Evolutionary conservation across 768 basidiomycete species (phyloP).

Genomic region (Collybia sordida): DNA sequence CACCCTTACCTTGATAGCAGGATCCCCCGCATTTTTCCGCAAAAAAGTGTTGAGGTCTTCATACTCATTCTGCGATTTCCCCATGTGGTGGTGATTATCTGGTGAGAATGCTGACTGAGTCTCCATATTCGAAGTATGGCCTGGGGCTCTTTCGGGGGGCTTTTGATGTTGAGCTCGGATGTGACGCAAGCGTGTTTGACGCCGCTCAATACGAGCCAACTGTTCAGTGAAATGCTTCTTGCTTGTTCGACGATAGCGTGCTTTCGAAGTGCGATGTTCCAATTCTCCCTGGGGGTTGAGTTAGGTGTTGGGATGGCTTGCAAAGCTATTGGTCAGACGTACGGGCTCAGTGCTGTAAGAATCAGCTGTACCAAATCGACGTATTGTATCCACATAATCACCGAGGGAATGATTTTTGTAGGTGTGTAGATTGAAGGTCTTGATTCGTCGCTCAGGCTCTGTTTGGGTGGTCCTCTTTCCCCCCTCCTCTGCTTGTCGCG

Average conservation of each 20-base stretch:
- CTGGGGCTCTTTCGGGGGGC: not conserved
- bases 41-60: not conserved
- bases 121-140: not conserved
- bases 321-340: no score
- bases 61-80: not conserved
- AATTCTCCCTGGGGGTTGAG: slow-evolving; percentile 7
- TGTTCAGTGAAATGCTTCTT: slow-evolving; percentile 5
- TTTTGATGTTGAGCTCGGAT: not conserved
- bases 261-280: slow-evolving; percentile 10
- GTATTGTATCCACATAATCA: not conserved
- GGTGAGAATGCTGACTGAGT: not conserved
- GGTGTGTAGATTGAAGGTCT: not conserved
- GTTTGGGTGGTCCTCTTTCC: not conserved
- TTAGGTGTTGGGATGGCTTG: no score
- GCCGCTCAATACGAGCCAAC: slow-evolving; percentile 10
- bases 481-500: no score
- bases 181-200: slow-evolving; percentile 1
- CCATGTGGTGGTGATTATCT: not conserved
- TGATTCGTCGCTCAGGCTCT: not conserved
- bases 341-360: no score
- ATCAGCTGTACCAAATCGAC: no score
- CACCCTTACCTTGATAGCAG: slow-evolving; percentile 12
- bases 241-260: slow-evolving; percentile 5
- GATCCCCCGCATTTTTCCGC: not conserved
- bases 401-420: slow-evolving; percentile 1